These are phyloP conservation scores for Ogataea hybrid DNA, from an alignment of 1,139 yeast genomes.

Conservation along the genomic window DNA sequence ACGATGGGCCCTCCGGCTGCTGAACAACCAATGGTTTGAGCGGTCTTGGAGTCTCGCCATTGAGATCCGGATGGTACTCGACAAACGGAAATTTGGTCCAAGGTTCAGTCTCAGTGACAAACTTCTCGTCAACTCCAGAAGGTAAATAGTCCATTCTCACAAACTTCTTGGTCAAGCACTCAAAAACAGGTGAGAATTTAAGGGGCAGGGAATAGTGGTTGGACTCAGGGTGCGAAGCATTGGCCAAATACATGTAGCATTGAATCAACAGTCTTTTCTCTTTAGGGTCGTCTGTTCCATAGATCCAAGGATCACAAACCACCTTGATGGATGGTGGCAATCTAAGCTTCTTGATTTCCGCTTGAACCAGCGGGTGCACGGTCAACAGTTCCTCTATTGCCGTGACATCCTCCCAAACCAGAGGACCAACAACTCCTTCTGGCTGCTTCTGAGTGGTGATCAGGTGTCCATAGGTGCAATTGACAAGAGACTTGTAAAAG, in stretches of 20 bases:
- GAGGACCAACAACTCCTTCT: slow-evolving; percentile 69
- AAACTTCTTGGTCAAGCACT: slow-evolving; percentile 60
- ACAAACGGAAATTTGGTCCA: slow-evolving; percentile 62
- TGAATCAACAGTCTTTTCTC: slow-evolving; percentile 65
- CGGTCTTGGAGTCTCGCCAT: slow-evolving; percentile 57
- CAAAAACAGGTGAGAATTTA: slow-evolving; percentile 80
- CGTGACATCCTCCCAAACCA: slow-evolving; percentile 66
- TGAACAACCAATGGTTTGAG: slow-evolving; percentile 72
- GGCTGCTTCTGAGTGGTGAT: slow-evolving; percentile 58
- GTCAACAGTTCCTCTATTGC: slow-evolving; percentile 52
- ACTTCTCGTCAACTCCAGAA: slow-evolving; percentile 61
- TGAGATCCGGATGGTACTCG: slow-evolving; percentile 74
- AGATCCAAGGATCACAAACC: slow-evolving; percentile 84
- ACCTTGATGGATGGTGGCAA: slow-evolving; percentile 53
- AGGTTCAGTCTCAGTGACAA: slow-evolving; percentile 51
- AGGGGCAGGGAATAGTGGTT: slow-evolving; percentile 85
- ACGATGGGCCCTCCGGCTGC: slow-evolving; percentile 89
- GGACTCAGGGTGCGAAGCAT: slow-evolving; percentile 70
- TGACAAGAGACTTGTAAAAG: slow-evolving; percentile 72
- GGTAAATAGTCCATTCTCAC: slow-evolving; percentile 81
- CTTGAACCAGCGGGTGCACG: slow-evolving; percentile 56
- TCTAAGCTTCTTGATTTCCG: slow-evolving; percentile 63
- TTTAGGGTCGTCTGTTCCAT: slow-evolving; percentile 69
- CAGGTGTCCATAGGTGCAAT: slow-evolving; percentile 62
- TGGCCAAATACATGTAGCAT: slow-evolving; percentile 75